These are phyloP conservation scores for Colletotrichum sp. DNA, from an alignment of 2,329 filamentous ascomycete species.

Conservation along the genomic window DNA sequence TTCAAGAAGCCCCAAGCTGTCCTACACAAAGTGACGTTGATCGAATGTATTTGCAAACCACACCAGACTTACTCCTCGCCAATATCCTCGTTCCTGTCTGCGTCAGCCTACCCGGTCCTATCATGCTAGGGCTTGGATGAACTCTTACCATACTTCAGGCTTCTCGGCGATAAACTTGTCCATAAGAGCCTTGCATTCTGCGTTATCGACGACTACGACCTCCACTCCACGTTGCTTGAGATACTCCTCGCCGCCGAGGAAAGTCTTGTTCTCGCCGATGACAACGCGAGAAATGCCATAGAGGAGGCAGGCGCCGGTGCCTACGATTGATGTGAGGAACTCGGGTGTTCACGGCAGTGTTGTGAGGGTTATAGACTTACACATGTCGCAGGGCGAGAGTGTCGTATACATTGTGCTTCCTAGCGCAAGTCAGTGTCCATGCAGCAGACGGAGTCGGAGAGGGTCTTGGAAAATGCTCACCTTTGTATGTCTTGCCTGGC, in stretches of 20 bases:
- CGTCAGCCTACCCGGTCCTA: background rate
- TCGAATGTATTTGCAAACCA: background rate
- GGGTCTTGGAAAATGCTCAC: background rate
- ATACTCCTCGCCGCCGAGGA: conserved; percentile 75
- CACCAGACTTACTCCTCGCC: conserved; percentile 4
- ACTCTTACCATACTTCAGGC: conserved; percentile 70
- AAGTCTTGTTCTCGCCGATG: conserved; percentile 79
- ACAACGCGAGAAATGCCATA: conserved; percentile 78
- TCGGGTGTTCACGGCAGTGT: background rate
- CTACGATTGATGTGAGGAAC: conserved; percentile 19
- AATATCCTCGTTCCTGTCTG: conserved; percentile 16
- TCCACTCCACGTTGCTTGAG: conserved; percentile 72
- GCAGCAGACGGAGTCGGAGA: background rate
- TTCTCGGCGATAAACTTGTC: conserved; percentile 73
- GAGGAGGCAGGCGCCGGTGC: conserved; percentile 75
- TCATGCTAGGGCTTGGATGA: background rate
- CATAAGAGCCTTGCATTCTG: conserved; percentile 73
- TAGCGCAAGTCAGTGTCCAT: conserved; percentile 37
- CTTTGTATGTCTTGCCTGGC: conserved; percentile 68
- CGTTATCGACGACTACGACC: conserved; percentile 71
- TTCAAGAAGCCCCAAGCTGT: too few relatives aligned
- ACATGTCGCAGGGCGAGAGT: conserved; percentile 82
- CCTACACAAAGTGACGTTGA: background rate
- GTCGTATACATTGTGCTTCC: conserved; percentile 82
- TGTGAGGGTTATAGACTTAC: conserved; percentile 30